Conservation (phyloP, 176 grass and related monocot genomes). For the Rhynchospora tenuis region DNA sequence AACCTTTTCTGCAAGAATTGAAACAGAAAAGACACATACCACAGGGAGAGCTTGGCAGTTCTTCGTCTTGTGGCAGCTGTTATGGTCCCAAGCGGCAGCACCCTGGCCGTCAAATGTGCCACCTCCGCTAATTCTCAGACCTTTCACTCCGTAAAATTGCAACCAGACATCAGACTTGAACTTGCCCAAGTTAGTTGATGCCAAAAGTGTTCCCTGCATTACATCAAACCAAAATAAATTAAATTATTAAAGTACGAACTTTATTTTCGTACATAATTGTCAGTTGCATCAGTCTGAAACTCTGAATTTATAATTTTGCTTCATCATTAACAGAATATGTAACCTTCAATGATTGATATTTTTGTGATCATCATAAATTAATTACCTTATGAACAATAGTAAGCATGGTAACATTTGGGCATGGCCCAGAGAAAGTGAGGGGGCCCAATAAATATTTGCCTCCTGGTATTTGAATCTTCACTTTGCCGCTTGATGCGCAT, state of each 20-base stretch:
- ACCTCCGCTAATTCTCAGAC: constrained; percentile 38
- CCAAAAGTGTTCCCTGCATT: constrained; percentile 32
- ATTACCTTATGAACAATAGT: constrained; percentile 49
- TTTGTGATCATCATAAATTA: background rate
- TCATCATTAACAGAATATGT: background rate
- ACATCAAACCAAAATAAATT: background rate
- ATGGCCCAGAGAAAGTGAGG: constrained; percentile 44
- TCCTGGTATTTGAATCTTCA: constrained; percentile 32
- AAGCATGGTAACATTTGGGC: constrained; percentile 28
- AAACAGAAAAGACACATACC: constrained; percentile 21
- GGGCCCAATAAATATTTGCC: constrained; percentile 34
- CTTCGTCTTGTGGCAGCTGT: constrained; percentile 49
- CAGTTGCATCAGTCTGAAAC: too few species aligned
- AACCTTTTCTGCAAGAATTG: background rate
- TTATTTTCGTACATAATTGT: background rate
- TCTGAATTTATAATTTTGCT: too few species aligned
- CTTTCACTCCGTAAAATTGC: constrained; percentile 39
- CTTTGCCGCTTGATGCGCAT: constrained; percentile 25
- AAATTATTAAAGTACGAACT: background rate
- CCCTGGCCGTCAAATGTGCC: constrained; percentile 68
- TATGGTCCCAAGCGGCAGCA: constrained; percentile 48
- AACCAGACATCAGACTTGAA: constrained; percentile 50
- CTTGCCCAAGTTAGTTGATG: constrained; percentile 44
- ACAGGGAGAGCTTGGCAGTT: constrained; percentile 70
- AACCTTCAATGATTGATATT: background rate